A percentile compares a stretch with the other conserved stretches of the same genome.
Conservation (phyloP, 2,329 filamentous ascomycete genomes). For the Mollisia scopiformis region DNA sequence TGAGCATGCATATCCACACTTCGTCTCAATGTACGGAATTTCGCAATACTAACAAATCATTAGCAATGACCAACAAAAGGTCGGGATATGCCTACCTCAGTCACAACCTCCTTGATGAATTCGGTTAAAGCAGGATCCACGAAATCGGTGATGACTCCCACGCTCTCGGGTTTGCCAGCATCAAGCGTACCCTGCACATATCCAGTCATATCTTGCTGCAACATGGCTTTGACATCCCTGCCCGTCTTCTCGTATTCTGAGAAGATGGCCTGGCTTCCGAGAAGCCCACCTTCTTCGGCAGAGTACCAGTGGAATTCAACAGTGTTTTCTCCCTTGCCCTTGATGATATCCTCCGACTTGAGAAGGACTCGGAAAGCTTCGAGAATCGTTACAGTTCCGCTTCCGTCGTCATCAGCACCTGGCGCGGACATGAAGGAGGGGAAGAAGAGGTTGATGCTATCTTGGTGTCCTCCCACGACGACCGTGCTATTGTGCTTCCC, state of each 20-base stretch:
- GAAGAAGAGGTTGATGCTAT: conserved; percentile 91
- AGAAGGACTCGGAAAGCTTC: conserved; percentile 86
- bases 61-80: conserved; percentile 4
- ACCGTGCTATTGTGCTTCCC: conserved; percentile 83
- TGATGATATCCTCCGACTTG: conserved; percentile 68
- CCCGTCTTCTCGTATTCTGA: conserved; percentile 72
- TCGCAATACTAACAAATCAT: conserved; percentile 70
- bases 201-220: conserved; percentile 98
- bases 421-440: conserved; percentile 84
- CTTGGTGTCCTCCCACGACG: conserved; percentile 89
- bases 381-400: conserved; percentile 90
- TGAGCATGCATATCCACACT: conserved; percentile 85
- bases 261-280: conserved; percentile 91
- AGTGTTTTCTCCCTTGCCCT: conserved; percentile 78
- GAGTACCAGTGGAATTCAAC: conserved; percentile 98
- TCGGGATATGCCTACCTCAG: conserved; percentile 49
- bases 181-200: conserved; percentile 83
- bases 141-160: conserved; percentile 91
- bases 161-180: conserved; percentile 79
- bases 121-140: conserved; percentile 81
- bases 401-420: conserved; percentile 94
- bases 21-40: conserved; percentile 84
- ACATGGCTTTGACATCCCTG: conserved; percentile 88
- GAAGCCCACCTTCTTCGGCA: conserved; percentile 84
- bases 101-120: conserved; percentile 90